Base-by-base conservation (phyloP, 495 filamentous ascomycete species). In the Podospora didyma region DNA sequence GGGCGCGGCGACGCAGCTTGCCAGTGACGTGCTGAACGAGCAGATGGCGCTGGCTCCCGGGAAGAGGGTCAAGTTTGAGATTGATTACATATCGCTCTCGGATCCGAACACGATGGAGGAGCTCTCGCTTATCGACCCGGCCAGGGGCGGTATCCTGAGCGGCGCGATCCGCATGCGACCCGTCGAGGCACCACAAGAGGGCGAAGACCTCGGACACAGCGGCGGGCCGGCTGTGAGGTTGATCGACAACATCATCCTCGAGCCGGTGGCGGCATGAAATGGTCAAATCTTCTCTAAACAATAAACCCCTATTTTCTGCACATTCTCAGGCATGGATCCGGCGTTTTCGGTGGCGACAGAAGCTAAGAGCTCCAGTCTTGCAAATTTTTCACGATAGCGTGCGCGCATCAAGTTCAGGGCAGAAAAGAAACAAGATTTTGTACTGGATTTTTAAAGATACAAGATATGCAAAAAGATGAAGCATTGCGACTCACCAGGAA, bases 211-310 rank as follows among this genome's bases (percentile, higher is more conserved):
- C 39, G 89, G 89, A 6, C 82, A 84, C 61, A 88, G 85, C 23
- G 76, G 76, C 21, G 85, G 85, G 0, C 77, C 89, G 7, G 39
- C 70, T 19, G 94, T 98, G 19, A 80, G 94, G 53, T 72, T 98
- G 67, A 97, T 98, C 68, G 94, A 98, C 67, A 98, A 98, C 63
- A 84, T 97, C 62, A 87, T 95, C 52, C 70, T 94, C 31, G 74
- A 80, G 60, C 81, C 84, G 0, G n/a, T n/a, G n/a, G 6, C 22
- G 21, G 11, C 4, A 4, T 31, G 26, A n/a, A n/a, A n/a, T n/a
- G n/a, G n/a, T n/a, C n/a, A n/a, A n/a, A n/a, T n/a, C n/a, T n/a
- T n/a, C n/a, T n/a, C n/a, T n/a, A n/a, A n/a, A n/a, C n/a, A n/a
- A n/a, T n/a, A n/a, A n/a, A n/a, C n/a, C n/a, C n/a, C n/a, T n/a